Evolutionary conservation across 345 rosid genomes (phyloP), one percentile per base, ranked within the genome.

Genomic region (Combretum micranthum): DNA sequence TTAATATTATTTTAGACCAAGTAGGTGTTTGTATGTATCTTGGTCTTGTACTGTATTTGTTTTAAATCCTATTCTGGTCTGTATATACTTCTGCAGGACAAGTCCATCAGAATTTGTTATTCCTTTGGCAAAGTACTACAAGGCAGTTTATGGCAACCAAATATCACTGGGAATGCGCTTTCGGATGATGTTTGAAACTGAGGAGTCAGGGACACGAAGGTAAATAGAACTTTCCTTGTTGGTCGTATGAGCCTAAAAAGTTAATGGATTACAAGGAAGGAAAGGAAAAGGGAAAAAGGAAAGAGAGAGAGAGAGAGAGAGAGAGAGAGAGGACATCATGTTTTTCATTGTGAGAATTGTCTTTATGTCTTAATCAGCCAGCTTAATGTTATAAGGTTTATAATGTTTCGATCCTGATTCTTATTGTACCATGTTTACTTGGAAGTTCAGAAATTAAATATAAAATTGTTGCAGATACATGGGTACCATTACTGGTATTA

Each of bases 121-220:
- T 58, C 96, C 94, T 56, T 61, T 88, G 57, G 94, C 96, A 66
- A 88, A 86, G 64, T 88, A 83, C 68, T 76, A 77, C 76, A 83
- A 80, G 73, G 90, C 88, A 20, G 75, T 78, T 59, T 77, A 60
- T 44, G 68, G 82, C 66, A 65, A 68, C 64, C 96, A 86, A 69
- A 69, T 83, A 44, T 88, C 96, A 57, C 79, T 72, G 45, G 94
- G 91, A 52, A 80, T 85, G 94, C n/a, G 90, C 46, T 86, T 88
- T 42, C 67, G 88, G 49, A 88, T 88, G 96, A 75, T 83, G 90
- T 86, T 88, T 69, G 96, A 86, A 71, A 86, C 94, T 10, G 94
- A 88, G 49, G 96, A 86, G 26, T 88, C 86, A 44, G 90, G 88
- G 64, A 79, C 79, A 50, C 74, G 82, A 76, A 81, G 81, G 86